phyloP scores from a whole-genome alignment of 371 early-diverging fungal genomes.

The Blakeslea trispora region DNA sequence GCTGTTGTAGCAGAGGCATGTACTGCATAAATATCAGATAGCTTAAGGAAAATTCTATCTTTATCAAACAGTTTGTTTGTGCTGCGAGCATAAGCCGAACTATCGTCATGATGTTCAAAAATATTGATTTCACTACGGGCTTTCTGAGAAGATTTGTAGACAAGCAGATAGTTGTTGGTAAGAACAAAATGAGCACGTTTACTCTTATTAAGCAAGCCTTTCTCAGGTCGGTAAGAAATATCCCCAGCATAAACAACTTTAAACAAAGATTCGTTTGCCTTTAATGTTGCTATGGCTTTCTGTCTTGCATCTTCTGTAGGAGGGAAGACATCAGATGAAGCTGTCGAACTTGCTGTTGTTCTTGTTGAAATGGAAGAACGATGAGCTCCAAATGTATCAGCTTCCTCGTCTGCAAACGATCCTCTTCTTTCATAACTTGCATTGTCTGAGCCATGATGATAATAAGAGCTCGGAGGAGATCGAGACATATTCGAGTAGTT shows the following conservation, averaged over 20 bases:
- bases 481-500: background rate
- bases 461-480: background rate
- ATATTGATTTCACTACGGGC: constrained; percentile 31
- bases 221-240: constrained; percentile 25
- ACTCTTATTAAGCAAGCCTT: constrained; percentile 12
- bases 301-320: constrained; percentile 16
- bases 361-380: background rate
- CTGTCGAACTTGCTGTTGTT: background rate
- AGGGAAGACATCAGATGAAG: constrained; percentile 12
- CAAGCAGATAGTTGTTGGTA: constrained; percentile 33
- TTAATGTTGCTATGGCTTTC: background rate
- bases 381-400: background rate
- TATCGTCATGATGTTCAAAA: constrained; percentile 3
- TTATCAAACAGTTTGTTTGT: constrained; percentile 13
- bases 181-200: constrained; percentile 35
- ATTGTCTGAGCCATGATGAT: background rate
- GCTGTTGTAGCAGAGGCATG: constrained; percentile 17
- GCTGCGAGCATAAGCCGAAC: background rate
- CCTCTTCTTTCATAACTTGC: too few relatives aligned
- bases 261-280: constrained; percentile 13
- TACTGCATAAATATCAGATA: constrained; percentile 34
- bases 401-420: background rate
- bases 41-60: constrained; percentile 23
- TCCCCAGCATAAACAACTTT: constrained; percentile 40
- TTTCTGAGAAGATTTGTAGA: constrained; percentile 37